These are phyloP conservation scores for Rhizopus delemar DNA, from an alignment of 371 early-diverging fungal genomes.

Conservation along the genomic window DNA sequence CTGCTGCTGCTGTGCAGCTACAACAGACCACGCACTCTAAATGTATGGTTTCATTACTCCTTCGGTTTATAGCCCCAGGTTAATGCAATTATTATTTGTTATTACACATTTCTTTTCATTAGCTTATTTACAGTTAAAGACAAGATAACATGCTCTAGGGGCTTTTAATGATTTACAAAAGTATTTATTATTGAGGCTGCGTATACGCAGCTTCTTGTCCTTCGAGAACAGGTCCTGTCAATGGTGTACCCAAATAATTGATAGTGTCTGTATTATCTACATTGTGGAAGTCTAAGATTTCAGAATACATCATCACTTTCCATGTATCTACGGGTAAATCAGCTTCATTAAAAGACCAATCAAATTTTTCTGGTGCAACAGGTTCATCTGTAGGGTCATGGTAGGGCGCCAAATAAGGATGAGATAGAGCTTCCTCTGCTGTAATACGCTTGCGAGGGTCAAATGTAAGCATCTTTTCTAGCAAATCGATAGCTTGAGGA, in stretches of 20 bases:
- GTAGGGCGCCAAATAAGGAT: conserved; percentile 88
- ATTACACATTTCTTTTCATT: too few species aligned
- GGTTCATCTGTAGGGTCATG: conserved; percentile 95
- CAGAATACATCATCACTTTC: conserved; percentile 76
- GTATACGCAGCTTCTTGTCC: conserved; percentile 34
- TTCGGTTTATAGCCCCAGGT: too few species aligned
- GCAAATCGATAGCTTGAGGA: conserved; percentile 79
- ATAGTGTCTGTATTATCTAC: conserved; percentile 47
- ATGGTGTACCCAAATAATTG: conserved; percentile 40
- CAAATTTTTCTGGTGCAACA: conserved; percentile 77
- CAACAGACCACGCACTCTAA: too few species aligned
- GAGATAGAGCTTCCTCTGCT: conserved; percentile 84
- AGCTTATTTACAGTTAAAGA: not conserved
- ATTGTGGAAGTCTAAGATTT: conserved; percentile 70
- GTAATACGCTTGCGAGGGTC: conserved; percentile 91
- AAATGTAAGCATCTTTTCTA: conserved; percentile 90
- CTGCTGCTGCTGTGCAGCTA: too few species aligned
- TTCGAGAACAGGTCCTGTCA: conserved; percentile 45
- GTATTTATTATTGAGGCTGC: conserved; percentile 19
- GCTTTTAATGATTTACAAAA: not conserved
- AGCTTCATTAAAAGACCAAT: conserved; percentile 94
- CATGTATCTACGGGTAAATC: conserved; percentile 87
- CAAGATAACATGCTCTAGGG: not conserved
- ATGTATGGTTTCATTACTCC: too few species aligned
- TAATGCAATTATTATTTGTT: too few species aligned